Conservation (phyloP, 2,329 filamentous ascomycete species). For the Penicillium capsulatum region DNA sequence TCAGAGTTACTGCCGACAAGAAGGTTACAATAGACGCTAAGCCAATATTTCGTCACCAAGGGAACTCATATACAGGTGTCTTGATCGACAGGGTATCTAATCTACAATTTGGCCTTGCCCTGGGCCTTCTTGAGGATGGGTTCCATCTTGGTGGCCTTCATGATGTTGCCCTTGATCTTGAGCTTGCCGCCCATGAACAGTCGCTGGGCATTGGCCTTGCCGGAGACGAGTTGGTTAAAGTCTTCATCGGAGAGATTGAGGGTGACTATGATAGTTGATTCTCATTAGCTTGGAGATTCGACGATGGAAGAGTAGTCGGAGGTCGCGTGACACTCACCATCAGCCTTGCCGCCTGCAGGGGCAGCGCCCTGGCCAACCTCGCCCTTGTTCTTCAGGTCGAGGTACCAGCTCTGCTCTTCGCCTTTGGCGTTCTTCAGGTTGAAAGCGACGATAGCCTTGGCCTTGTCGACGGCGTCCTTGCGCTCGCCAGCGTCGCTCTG, state of each 20-base stretch:
- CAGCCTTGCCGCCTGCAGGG: constrained; percentile 69
- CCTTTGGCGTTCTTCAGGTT: constrained; percentile 82
- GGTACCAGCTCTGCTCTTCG: constrained; percentile 82
- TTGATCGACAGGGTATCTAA: constrained; percentile 17
- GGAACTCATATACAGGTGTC: constrained; percentile 12
- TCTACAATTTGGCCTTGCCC: constrained; percentile 69
- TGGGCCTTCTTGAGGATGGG: constrained; percentile 86
- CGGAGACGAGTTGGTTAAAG: constrained; percentile 75
- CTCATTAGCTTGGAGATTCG: not conserved
- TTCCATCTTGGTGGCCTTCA: constrained; percentile 97
- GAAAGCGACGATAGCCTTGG: constrained; percentile 83
- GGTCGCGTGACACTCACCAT: too few species aligned
- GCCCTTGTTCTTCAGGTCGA: constrained; percentile 90
- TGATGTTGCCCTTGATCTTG: constrained; percentile 96
- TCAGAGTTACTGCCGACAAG: too few species aligned
- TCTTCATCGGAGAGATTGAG: constrained; percentile 78
- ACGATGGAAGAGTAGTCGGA: too few species aligned
- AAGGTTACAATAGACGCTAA: too few species aligned
- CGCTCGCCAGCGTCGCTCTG: constrained; percentile 64
- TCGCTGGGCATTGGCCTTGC: constrained; percentile 90
- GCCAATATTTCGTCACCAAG: too few species aligned
- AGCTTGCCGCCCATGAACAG: constrained; percentile 98
- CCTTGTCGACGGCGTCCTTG: constrained; percentile 86
- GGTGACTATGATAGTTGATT: constrained; percentile 62
- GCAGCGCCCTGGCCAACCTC: constrained; percentile 70